phyloP scores from a whole-genome alignment of 164 flowering plant genomes.

The Akebia trifoliata region DNA sequence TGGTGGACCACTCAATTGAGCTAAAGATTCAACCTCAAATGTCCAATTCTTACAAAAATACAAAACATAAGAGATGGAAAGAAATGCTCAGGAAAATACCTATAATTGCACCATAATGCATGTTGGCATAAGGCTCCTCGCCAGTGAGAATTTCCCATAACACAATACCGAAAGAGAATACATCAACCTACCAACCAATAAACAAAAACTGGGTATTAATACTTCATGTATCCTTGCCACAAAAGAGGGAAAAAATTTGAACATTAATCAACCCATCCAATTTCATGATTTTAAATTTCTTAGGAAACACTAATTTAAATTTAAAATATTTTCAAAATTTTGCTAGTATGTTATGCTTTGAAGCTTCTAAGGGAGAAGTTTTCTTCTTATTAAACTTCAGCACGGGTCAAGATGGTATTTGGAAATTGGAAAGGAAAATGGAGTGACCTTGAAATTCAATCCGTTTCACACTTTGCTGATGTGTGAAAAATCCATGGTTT shows the following conservation, averaged over 20 bases:
- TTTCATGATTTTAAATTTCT: no score
- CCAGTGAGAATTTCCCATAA: conserved; percentile 98
- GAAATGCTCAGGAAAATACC: conserved; percentile 32
- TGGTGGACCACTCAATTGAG: not conserved
- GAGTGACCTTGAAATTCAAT: no score
- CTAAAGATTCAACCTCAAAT: not conserved
- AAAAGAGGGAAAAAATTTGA: not conserved
- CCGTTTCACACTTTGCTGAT: no score
- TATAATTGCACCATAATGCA: conserved; percentile 96
- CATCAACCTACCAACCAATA: conserved; percentile 67
- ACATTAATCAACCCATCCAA: no score
- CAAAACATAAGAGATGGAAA: not conserved
- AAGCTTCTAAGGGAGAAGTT: no score
- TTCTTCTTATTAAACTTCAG: no score
- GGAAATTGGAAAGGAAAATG: no score
- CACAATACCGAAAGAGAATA: conserved; percentile 96
- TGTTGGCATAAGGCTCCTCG: conserved; percentile 95
- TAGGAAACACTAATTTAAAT: no score
- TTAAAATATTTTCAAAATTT: no score
- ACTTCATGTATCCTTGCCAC: not conserved
- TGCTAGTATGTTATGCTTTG: no score
- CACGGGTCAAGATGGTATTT: no score
- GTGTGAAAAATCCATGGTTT: no score
- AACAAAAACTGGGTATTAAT: not conserved
- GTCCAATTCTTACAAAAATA: not conserved